Conservation (phyloP, 495 filamentous ascomycete genomes). For the Xylaria nigripes region DNA sequence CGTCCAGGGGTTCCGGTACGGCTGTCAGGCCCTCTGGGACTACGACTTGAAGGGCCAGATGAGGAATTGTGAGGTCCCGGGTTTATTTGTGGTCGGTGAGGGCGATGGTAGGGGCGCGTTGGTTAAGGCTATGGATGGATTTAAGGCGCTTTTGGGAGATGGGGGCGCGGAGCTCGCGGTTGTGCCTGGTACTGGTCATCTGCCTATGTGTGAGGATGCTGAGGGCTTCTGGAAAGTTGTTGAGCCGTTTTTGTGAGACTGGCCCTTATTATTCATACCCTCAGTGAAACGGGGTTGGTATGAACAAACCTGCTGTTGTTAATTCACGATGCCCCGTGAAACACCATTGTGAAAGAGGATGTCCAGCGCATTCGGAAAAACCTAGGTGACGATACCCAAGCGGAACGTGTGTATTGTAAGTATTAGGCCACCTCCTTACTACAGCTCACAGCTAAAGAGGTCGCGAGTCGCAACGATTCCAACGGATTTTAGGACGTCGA, state of each 20-base stretch:
- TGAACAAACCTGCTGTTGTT: background rate
- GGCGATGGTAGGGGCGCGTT: constrained; percentile 60
- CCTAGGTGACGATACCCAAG: too few relatives aligned
- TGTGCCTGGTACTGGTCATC: constrained; percentile 61
- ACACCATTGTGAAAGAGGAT: too few relatives aligned
- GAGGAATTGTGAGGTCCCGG: constrained; percentile 49
- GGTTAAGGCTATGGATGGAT: constrained; percentile 67
- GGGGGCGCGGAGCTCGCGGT: constrained; percentile 48
- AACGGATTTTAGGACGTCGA: too few relatives aligned
- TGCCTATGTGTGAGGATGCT: constrained; percentile 77
- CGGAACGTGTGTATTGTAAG: too few relatives aligned
- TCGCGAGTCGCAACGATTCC: too few relatives aligned
- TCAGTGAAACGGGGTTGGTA: background rate
- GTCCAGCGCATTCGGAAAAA: too few relatives aligned
- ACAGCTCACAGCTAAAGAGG: too few relatives aligned
- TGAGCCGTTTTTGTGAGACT: constrained; percentile 40
- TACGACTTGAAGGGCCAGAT: constrained; percentile 64
- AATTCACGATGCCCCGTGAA: too few relatives aligned
- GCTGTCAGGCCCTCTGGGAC: constrained; percentile 63
- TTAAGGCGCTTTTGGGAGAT: constrained; percentile 47
- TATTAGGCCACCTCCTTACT: too few relatives aligned
- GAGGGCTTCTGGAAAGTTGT: constrained; percentile 55
- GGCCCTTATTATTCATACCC: too few relatives aligned
- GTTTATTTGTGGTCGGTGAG: constrained; percentile 59
- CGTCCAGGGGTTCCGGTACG: constrained; percentile 59